Base-by-base conservation (phyloP, 441 rosid species). In the Erysimum cheiri region DNA sequence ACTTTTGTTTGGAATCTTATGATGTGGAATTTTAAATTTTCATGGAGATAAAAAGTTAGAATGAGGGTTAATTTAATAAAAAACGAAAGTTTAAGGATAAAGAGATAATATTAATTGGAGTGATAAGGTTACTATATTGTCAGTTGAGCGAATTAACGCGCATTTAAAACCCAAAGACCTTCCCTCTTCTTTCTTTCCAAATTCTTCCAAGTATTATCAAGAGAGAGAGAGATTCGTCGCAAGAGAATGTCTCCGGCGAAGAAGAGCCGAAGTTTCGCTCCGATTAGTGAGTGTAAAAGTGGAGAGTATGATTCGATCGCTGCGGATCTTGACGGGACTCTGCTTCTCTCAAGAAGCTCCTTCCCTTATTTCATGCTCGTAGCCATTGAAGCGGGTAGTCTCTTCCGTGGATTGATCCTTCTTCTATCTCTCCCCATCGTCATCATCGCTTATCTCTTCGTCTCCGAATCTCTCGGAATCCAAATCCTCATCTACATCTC, bases 241-340 rank as follows among this genome's bases (percentile, higher is more conserved):
- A 12, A 37, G 24, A 55, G 67, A 4, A 49, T 87, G 96, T 80
- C 88, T 74, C 77, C 69, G 39, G 36, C 55, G 68, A 78, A 70
- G 64, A 55, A 60, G 57, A 74, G 40, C 50, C 46, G 60, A 48
- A 85, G 72, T 15, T 95, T 88, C 71, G 90, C 97, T 22, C 71
- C 92, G 55, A 83, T 95, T 76, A 62, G 76, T 28, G 77, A 80
- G 61, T 94, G 96, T 69, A 69, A 28, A 15, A 80, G 83, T 33
- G 68, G 83, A n/a, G 48, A 72, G 31, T 85, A 85, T 75, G 78
- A 70, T 9, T 95, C 98, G n/a, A 75, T 95, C 22, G 98, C 99
- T 0, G 97, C 98, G 6, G 99, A 95, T 79, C 96, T 95, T 4
- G 98, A 95, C 57, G 99, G 99, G 11, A 95, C 99, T 28, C 86